A percentile compares a stretch with the other conserved stretches of the same genome.
These are phyloP conservation scores for Golovinomyces cichoracearum DNA, from an alignment of 2,329 filamentous ascomycete genomes.

Conservation along the genomic window DNA sequence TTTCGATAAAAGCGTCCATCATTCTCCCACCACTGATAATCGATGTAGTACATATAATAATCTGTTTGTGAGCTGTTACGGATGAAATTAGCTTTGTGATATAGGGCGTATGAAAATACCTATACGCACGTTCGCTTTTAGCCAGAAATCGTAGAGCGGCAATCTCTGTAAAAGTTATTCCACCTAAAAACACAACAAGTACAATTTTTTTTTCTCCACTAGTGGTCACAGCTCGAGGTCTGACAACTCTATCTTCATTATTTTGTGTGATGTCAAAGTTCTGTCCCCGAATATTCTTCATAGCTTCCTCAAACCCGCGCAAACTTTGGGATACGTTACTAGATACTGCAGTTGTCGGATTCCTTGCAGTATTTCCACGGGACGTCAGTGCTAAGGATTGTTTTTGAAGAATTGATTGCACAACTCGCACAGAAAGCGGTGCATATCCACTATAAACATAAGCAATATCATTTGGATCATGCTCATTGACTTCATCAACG, in stretches of 20 bases:
- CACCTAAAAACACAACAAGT: constrained; percentile 93
- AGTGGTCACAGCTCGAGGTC: constrained; percentile 58
- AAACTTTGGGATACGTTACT: constrained; percentile 49
- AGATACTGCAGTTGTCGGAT: constrained; percentile 21
- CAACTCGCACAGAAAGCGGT: constrained; percentile 65
- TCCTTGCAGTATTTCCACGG: constrained; percentile 32
- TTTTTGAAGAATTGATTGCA: constrained; percentile 86
- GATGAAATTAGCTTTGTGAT: not conserved
- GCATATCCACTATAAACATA: constrained; percentile 97
- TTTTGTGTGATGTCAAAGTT: constrained; percentile 85
- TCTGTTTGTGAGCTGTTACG: constrained; percentile 39
- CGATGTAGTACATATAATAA: constrained; percentile 79
- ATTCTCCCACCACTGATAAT: constrained; percentile 74
- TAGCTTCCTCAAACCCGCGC: constrained; percentile 77
- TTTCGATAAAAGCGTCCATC: constrained; percentile 66
- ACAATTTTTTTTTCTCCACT: constrained; percentile 59
- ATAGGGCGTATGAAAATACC: not conserved
- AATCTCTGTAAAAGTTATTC: constrained; percentile 87
- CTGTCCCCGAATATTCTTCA: constrained; percentile 64
- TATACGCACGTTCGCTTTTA: not conserved
- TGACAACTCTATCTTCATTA: constrained; percentile 75
- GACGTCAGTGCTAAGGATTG: constrained; percentile 49
- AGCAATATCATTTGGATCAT: constrained; percentile 80
- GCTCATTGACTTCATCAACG: constrained; percentile 87
- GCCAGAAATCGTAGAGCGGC: constrained; percentile 67